Evolutionary conservation across 139 green algal species (phyloP).

Genomic region (Deuterostichococcus epilithicus): DNA sequence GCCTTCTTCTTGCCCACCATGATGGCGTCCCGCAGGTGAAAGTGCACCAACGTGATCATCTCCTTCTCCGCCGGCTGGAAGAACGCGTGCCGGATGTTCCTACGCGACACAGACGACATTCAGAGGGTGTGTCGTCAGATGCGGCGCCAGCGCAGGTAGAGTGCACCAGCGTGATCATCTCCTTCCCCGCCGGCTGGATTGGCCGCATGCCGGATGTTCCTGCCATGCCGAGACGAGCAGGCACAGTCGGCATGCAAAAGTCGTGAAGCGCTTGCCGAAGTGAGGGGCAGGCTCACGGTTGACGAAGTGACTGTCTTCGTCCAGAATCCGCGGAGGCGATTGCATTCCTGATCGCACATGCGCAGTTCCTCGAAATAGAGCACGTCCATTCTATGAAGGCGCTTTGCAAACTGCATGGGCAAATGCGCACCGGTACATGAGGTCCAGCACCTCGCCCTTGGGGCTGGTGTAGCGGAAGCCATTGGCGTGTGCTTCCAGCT

Average conservation of each 20-base stretch:
- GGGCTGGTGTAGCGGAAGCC: conserved; percentile 92
- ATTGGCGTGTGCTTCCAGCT: conserved; percentile 93
- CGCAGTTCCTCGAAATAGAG: too few species aligned
- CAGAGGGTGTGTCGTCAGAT: conserved; percentile 35
- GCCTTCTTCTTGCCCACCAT: conserved; percentile 99
- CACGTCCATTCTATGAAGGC: too few species aligned
- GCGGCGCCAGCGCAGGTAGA: too few species aligned
- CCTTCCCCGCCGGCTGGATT: conserved; percentile 90
- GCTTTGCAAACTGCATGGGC: too few species aligned
- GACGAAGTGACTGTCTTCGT: too few species aligned
- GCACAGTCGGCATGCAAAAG: too few species aligned
- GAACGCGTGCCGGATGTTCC: conserved; percentile 98
- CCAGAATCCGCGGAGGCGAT: too few species aligned
- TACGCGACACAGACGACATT: conserved; percentile 13
- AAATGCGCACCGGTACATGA: conserved; percentile 75
- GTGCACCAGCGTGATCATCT: conserved; percentile 76
- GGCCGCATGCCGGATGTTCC: conserved; percentile 98
- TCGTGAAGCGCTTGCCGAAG: too few species aligned
- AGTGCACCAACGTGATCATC: conserved; percentile 96
- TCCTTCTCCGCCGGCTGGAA: conserved; percentile 93
- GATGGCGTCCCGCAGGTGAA: conserved; percentile 97
- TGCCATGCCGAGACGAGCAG: conserved; percentile 22
- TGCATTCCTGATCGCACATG: too few species aligned
- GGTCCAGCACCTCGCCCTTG: conserved; percentile 85
- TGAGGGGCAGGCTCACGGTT: too few species aligned